phyloP scores from a whole-genome alignment of 2,329 filamentous ascomycete genomes.

The Paraphoma sp. region DNA sequence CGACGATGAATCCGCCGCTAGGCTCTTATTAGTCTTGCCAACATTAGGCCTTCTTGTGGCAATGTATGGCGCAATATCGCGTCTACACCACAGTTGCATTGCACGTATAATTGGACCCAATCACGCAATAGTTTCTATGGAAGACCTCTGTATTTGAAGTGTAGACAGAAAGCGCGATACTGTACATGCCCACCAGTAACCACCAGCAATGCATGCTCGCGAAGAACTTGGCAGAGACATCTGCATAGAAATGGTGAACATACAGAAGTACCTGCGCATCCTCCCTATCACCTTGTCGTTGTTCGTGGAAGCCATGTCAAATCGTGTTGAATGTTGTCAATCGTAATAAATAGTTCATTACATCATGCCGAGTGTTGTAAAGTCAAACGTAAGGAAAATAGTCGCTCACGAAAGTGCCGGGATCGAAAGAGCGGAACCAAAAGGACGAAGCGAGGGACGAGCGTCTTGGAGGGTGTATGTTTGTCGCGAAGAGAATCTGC shows the following conservation, averaged over 20 bases:
- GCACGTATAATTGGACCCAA: background rate
- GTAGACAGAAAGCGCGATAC: conserved; percentile 18
- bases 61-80: background rate
- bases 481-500: conserved; percentile 3
- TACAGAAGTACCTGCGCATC: conserved; percentile 15
- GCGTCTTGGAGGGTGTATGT: conserved; percentile 3
- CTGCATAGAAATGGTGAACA: conserved; percentile 18
- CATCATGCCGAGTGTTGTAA: conserved; percentile 1
- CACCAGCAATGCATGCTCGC: conserved; percentile 24
- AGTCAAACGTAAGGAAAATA: conserved; percentile 4
- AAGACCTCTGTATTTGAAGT: conserved; percentile 21
- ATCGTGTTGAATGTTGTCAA: conserved; percentile 24
- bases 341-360: conserved; percentile 19
- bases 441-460: conserved; percentile 25
- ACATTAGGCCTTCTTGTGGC: too few relatives aligned
- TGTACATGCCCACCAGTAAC: conserved; percentile 25
- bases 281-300: too few relatives aligned
- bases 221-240: conserved; percentile 18
- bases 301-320: conserved; percentile 11
- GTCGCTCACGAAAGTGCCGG: conserved; percentile 8
- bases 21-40: too few relatives aligned
- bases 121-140: conserved; percentile 6
- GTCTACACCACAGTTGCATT: background rate
- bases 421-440: conserved; percentile 26
- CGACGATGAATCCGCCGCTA: too few relatives aligned